These are phyloP conservation scores for Neobulgaria alba DNA, from an alignment of 2,329 filamentous ascomycete species.

Conservation along the genomic window DNA sequence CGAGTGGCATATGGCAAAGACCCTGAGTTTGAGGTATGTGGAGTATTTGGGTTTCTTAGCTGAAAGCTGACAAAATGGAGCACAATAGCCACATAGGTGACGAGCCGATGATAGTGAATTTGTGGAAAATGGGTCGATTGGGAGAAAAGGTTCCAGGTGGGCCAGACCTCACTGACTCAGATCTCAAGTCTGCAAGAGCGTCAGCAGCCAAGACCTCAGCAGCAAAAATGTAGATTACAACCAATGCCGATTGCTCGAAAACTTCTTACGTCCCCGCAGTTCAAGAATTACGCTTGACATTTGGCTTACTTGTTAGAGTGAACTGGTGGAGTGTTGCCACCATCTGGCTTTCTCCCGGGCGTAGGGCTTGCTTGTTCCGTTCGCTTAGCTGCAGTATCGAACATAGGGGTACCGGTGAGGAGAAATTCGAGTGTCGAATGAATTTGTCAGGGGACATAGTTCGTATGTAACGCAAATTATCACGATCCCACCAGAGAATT, in stretches of 20 bases:
- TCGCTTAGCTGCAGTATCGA: no score
- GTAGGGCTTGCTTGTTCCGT: no score
- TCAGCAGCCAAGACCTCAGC: background rate
- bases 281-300: no score
- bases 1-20: conserved; percentile 73
- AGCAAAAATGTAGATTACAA: conserved; percentile 11
- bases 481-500: background rate
- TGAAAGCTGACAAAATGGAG: conserved; percentile 15
- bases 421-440: background rate
- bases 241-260: no score
- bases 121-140: conserved; percentile 48
- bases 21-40: conserved; percentile 65
- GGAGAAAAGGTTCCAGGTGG: conserved; percentile 39
- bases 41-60: conserved; percentile 32
- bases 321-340: background rate
- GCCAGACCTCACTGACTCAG: conserved; percentile 41
- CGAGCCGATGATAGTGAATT: conserved; percentile 52
- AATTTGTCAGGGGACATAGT: background rate
- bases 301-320: no score
- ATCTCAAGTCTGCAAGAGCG: conserved; percentile 35
- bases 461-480: background rate
- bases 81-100: conserved; percentile 34
- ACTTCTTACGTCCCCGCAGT: no score
- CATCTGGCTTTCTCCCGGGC: background rate
- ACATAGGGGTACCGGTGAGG: no score